Percentiles rank a stretch among this genome's conserved stretches.
Evolutionary conservation across 345 rosid genomes (phyloP).

Genomic region (Citrus reticulata): DNA sequence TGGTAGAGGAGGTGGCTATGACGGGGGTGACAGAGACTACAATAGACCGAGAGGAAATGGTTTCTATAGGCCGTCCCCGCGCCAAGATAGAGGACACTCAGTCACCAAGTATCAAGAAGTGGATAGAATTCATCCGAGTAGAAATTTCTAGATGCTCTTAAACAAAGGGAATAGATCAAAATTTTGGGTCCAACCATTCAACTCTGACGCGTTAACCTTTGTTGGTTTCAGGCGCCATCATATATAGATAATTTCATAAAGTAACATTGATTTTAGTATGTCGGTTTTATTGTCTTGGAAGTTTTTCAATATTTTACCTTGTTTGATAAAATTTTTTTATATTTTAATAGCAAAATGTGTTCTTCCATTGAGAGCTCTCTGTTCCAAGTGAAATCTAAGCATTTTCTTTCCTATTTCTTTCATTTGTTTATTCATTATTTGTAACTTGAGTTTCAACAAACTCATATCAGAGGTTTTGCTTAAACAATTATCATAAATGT

Average conservation of each 20-base stretch:
- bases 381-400: not conserved
- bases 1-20: constrained; percentile 33
- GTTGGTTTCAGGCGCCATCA: constrained; percentile 17
- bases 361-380: constrained; percentile 16
- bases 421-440: not conserved
- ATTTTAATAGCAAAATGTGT: constrained; percentile 8
- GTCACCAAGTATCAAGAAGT: constrained; percentile 29
- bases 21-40: constrained; percentile 47
- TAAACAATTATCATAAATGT: no score
- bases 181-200: constrained; percentile 18
- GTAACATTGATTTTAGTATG: constrained; percentile 10
- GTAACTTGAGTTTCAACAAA: not conserved
- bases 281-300: not conserved
- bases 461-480: no score
- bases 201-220: not conserved
- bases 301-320: not conserved
- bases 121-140: constrained; percentile 28
- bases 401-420: not conserved
- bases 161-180: constrained; percentile 14
- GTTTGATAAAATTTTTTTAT: not conserved
- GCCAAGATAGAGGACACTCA: constrained; percentile 41
- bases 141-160: not conserved
- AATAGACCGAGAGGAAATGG: constrained; percentile 53
- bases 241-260: constrained; percentile 8
- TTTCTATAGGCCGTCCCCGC: constrained; percentile 32